Evolutionary conservation across 2,329 filamentous ascomycete genomes (phyloP).

Genomic region (Pyrenochaeta sp.): DNA sequence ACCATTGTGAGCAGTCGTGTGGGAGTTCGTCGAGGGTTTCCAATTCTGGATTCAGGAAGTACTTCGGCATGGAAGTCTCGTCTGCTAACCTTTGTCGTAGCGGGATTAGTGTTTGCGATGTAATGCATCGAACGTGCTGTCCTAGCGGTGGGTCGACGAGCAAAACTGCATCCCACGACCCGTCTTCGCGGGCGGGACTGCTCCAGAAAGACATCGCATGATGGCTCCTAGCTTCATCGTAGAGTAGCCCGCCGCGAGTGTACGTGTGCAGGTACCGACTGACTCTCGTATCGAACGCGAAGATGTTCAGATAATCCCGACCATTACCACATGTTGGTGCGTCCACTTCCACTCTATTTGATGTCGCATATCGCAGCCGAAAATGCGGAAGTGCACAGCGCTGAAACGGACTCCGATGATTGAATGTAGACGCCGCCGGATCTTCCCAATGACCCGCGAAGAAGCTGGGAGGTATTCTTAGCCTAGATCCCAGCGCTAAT

Average conservation of each 20-base stretch:
- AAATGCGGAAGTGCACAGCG: slow-evolving; percentile 11
- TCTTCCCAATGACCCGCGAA: slow-evolving; percentile 21
- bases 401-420: slow-evolving; percentile 15
- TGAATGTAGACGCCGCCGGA: slow-evolving; percentile 15
- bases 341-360: not conserved
- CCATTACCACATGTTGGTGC: too few species aligned
- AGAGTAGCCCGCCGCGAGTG: not conserved
- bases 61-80: slow-evolving; percentile 12
- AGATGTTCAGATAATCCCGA: not conserved
- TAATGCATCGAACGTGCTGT: not conserved
- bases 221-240: slow-evolving; percentile 1
- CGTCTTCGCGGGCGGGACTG: not conserved
- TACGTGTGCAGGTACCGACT: slow-evolving; percentile 1
- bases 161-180: slow-evolving; percentile 1
- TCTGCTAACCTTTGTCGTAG: slow-evolving; percentile 1
- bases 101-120: not conserved
- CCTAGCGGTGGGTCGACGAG: not conserved
- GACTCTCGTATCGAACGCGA: not conserved
- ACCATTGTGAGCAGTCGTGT: slow-evolving; percentile 3
- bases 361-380: slow-evolving; percentile 1
- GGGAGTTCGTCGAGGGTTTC: slow-evolving; percentile 2
- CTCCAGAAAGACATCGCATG: slow-evolving; percentile 1
- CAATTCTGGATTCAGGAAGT: slow-evolving; percentile 11
- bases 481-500: slow-evolving; percentile 12
- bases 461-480: slow-evolving; percentile 15